Base-by-base conservation (phyloP, 129 eudicot species). In the Tagetes patula region DNA sequence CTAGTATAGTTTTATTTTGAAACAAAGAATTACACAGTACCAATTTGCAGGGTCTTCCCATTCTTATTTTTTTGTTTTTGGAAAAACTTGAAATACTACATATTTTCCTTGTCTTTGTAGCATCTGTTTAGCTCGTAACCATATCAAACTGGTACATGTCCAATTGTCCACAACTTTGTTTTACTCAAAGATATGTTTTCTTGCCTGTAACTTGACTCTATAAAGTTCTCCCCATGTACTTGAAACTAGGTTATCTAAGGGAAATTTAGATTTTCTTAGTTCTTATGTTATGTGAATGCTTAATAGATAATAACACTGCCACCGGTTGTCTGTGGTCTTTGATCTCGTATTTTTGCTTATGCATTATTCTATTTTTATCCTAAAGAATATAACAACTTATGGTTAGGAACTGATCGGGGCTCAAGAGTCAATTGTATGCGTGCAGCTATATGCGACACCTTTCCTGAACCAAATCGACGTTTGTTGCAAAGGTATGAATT, bases 381-480 rank as follows among this genome's bases (percentile, higher is more conserved):
- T 50, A 56, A 40, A 41, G 42, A 31, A 41, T 50, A 71, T 5
- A 33, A 14, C 43, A 31, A 70, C 67, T 71, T 72, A 63, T 83
- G 71, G 40, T 61, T 73, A 94, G 99, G 97, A 80, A 82, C 91
- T 64, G 97, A 94, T 43, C 97, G 97, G 74, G 56, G 87, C 84
- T 84, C 75, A 80, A 84, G 97, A 81, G 79, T 90, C 37, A 54
- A 52, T 50, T 82, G 84, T 54, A 90, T 90, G 99, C 97, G 97
- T 72, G 67, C 82, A 59, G 99, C 99, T 42, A 88, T 94, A 81
- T 84, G 84, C 11, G 99, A 94, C 76, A 90, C 99, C 64, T 94
- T 94, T 81, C 99, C 99, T 0, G 99, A 94, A 85, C 99, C 99
- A 83, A 94, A 94, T 81, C 95, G 97, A 14, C 93, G 97, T 75